Percentiles rank a stretch among this genome's conserved stretches.
Evolutionary conservation across 2,329 filamentous ascomycete genomes (phyloP).

Genomic region (Lithohypha guttulata): DNA sequence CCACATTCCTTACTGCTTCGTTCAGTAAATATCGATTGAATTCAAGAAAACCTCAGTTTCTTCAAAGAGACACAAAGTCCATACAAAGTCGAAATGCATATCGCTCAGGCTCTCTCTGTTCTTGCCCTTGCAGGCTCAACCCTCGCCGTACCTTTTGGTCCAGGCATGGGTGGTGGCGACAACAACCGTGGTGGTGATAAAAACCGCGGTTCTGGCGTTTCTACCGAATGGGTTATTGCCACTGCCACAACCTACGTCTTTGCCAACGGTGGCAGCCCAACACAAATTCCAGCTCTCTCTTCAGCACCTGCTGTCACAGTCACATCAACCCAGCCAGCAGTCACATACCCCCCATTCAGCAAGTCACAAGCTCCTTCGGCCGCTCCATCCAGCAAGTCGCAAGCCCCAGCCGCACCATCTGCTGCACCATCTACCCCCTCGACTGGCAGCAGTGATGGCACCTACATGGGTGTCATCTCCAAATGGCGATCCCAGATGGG

Average conservation of each 20-base stretch:
- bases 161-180: too few relatives aligned
- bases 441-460: not conserved
- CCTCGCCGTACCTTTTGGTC: slow-evolving; percentile 25
- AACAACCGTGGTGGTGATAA: too few relatives aligned
- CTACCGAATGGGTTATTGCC: too few relatives aligned
- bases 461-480: slow-evolving; percentile 17
- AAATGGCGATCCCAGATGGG: slow-evolving; percentile 17
- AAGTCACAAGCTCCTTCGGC: not conserved
- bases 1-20: slow-evolving; percentile 13
- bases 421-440: not conserved
- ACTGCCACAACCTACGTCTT: too few relatives aligned
- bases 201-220: too few relatives aligned
- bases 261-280: slow-evolving; percentile 3
- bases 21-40: slow-evolving; percentile 4
- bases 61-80: slow-evolving; percentile 2
- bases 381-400: not conserved
- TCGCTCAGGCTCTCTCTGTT: slow-evolving; percentile 22
- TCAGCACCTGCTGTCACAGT: slow-evolving; percentile 29
- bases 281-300: slow-evolving; percentile 37
- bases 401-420: not conserved
- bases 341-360: not conserved
- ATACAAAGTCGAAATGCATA: slow-evolving; percentile 14
- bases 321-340: not conserved
- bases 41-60: slow-evolving; percentile 4
- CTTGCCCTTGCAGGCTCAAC: slow-evolving; percentile 23